A percentile compares a stretch with the other conserved stretches of the same genome.
phyloP scores from a whole-genome alignment of 768 basidiomycete species.

The Psilocybe cyanescens region DNA sequence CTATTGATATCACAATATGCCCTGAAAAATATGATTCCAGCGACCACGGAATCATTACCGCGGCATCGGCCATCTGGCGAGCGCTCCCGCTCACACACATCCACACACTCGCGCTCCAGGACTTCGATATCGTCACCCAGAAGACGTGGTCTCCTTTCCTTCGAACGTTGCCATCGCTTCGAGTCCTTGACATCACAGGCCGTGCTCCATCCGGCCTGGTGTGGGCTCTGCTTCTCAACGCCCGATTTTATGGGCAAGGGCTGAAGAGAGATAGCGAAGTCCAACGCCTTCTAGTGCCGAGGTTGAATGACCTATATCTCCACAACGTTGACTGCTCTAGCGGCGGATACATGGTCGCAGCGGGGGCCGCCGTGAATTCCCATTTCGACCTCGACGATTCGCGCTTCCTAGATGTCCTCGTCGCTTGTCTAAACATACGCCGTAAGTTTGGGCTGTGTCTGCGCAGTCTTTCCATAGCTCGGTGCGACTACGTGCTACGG shows the following conservation, averaged over 20 bases:
- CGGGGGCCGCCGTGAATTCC: conserved; percentile 33
- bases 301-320: conserved; percentile 40
- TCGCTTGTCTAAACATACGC: conserved; percentile 33
- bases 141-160: conserved; percentile 40
- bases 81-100: conserved; percentile 35
- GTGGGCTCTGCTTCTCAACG: conserved; percentile 44
- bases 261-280: conserved; percentile 28
- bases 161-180: conserved; percentile 31
- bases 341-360: conserved; percentile 44
- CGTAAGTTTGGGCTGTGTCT: conserved; percentile 28
- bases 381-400: conserved; percentile 43
- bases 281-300: conserved; percentile 33
- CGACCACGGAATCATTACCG: conserved; percentile 36
- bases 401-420: conserved; percentile 42
- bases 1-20: conserved; percentile 35
- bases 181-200: conserved; percentile 39
- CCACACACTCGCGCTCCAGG: conserved; percentile 38
- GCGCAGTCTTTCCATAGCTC: conserved; percentile 40
- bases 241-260: conserved; percentile 30
- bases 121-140: conserved; percentile 42
- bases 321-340: conserved; percentile 41
- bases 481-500: conserved; percentile 32
- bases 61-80: conserved; percentile 33
- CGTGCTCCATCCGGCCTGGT: conserved; percentile 41
- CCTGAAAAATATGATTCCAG: conserved; percentile 26